Base-by-base conservation (phyloP, 495 filamentous ascomycete genomes). In the Neurospora sp. region DNA sequence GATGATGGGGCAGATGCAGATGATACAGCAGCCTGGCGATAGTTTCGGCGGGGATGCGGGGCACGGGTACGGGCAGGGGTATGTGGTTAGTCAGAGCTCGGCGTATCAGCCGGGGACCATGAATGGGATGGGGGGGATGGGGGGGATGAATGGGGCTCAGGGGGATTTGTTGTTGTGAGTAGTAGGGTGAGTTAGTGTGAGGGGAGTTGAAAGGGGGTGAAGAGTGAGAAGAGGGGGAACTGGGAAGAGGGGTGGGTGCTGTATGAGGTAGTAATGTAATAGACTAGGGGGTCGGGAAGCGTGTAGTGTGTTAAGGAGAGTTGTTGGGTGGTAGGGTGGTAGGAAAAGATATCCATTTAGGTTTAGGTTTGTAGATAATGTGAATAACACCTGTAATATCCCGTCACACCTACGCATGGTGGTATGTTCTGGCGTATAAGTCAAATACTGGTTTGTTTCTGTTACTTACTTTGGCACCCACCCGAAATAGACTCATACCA, bases 1-100 rank as follows among this genome's bases (percentile, higher is more conserved):
- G 79, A 92, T 93, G 90, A 89, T n/a, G n/a, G n/a, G 89, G 5
- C 88, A 87, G 5, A 86, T 93, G 86, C 84, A 88, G 73, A 85
- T 92, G 73, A 85, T 92, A 69, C 84, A 87, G 76, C 81, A 85
- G 66, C 80, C 78, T 31, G 80, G 79, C 41, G 84, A 85, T 41
- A 74, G 81, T 42, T 89, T 88, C 77, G 86, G 86, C 39, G 78
- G 87, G 74, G 77, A 83, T 71, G 74, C 80, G 71, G 73, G 79
- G 38, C 76, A 79, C 42, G 76, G 82, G 70, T 59, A 59, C 14
- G 83, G 83, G 14, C 79, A 82, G 48, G 88, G 86, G 7, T 91
- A 90, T 73, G 89, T 92, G 39, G 91, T 92, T 12, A 92, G 89
- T 78, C 90, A 92, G 81, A 82, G 85, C 48, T 59, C 87, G 75